Evolutionary conservation across 306 rosid genomes (phyloP), one percentile per base, ranked within the genome.

Genomic region (Malus fusca): DNA sequence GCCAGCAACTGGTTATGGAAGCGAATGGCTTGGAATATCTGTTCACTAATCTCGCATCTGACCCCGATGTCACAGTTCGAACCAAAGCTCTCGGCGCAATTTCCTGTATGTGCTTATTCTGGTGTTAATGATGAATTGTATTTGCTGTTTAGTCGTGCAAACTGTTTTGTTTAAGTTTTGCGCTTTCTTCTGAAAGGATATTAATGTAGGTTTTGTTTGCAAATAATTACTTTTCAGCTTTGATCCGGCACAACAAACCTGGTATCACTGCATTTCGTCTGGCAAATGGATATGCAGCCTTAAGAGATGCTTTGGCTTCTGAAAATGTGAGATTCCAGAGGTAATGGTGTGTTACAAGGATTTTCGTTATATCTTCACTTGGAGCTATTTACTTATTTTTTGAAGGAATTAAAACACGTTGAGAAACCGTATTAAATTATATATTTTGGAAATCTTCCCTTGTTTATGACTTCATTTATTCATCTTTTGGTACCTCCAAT

Each of bases 1-100:
- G 98, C 80, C 99, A 96, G 79, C 85, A 92, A 76, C 85, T 91
- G 75, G 99, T 96, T 37, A 90, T 96, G 98, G 96, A 92, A 81
- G 90, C 96, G 40, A 89, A 88, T 82, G 99, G 99, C 72, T 88
- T 96, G 13, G 97, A 92, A 59, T 90, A 92, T 81, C 96, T 92
- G 74, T 71, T 89, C 78, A 37, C 84, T 17, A 92, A 90, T 83
- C 91, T 96, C 71, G 71, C 87, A 60, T 90, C 92, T 0, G 99
- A 96, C 67, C 83, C 93, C 42, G 97, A 96, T 79, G 91, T 96
- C 14, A 88, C 82, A 72, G 93, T 77, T 72, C 88, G 91, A 73
- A 82, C 92, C 71, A 88, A 96, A 70, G 93, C 99, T 1, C 91
- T 96, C 37, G 96, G 99, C 14, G 93, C 99, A 76, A 83, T 96